Conservation (phyloP, 805 yeast species). For the Nakazawaea ishiwadae region DNA sequence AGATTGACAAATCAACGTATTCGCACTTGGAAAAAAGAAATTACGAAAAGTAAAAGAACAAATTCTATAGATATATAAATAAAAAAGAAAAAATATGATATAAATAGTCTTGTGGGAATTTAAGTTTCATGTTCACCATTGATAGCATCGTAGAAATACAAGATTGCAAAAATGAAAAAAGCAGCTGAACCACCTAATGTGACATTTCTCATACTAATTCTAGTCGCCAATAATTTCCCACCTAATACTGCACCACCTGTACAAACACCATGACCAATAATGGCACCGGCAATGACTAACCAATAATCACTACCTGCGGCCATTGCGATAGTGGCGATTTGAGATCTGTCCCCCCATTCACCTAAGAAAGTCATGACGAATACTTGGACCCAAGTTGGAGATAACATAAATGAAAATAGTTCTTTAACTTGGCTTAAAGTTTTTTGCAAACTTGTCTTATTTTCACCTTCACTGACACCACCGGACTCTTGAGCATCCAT, state of each 20-base stretch:
- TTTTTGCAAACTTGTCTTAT: not conserved
- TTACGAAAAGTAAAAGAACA: conserved; percentile 3
- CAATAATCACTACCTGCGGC: conserved; percentile 95
- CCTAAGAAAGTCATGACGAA: conserved; percentile 95
- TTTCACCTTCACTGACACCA: conserved; percentile 5
- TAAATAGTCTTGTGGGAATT: no score
- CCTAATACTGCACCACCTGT: conserved; percentile 90
- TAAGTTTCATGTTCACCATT: conserved; percentile 16
- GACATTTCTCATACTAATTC: conserved; percentile 86
- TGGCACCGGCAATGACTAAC: conserved; percentile 84
- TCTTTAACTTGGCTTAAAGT: conserved; percentile 37
- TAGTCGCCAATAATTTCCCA: conserved; percentile 85
- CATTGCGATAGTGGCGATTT: conserved; percentile 96
- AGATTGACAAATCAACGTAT: conserved; percentile 39
- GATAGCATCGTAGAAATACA: conserved; percentile 72
- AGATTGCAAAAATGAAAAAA: conserved; percentile 74
- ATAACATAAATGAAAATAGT: conserved; percentile 58
- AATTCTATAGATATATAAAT: not conserved
- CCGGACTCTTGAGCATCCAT: conserved; percentile 62
- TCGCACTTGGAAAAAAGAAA: conserved; percentile 31
- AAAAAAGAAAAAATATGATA: not conserved
- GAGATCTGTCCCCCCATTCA: conserved; percentile 99
- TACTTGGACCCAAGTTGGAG: conserved; percentile 92
- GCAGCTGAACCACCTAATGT: conserved; percentile 89
- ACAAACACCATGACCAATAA: conserved; percentile 84